A percentile compares a stretch with the other conserved stretches of the same genome.
Conservation (phyloP, 352 stramenopile genomes). For the Peronosclerospora sorghi region DNA sequence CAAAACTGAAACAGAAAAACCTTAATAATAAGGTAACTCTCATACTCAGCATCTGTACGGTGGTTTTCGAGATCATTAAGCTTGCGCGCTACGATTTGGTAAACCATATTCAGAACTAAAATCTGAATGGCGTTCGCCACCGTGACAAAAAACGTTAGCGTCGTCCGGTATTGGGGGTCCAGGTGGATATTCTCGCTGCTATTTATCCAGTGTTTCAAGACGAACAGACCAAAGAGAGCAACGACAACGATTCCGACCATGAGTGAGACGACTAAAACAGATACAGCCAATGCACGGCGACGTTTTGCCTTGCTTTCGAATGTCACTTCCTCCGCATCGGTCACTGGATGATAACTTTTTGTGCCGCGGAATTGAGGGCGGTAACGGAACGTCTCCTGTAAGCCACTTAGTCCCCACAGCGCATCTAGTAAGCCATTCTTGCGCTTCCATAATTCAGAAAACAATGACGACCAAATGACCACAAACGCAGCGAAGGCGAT, state of each 20-base stretch:
- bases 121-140: slow-evolving; percentile 84
- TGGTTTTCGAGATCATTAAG: slow-evolving; percentile 93
- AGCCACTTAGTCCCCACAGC: slow-evolving; percentile 73
- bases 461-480: slow-evolving; percentile 81
- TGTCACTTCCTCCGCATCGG: slow-evolving; percentile 49
- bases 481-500: slow-evolving; percentile 77
- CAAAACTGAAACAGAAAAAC: slow-evolving; percentile 97
- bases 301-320: slow-evolving; percentile 50
- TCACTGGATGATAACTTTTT: slow-evolving; percentile 59
- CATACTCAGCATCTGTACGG: slow-evolving; percentile 80
- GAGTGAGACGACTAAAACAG: slow-evolving; percentile 48
- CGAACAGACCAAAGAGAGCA: slow-evolving; percentile 43
- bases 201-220: slow-evolving; percentile 67
- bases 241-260: slow-evolving; percentile 71
- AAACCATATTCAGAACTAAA: slow-evolving; percentile 88
- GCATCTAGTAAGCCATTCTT: slow-evolving; percentile 79
- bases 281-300: slow-evolving; percentile 43
- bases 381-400: slow-evolving; percentile 59
- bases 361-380: slow-evolving; percentile 80
- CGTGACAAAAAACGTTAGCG: slow-evolving; percentile 39
- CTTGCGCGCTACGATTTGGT: slow-evolving; percentile 83
- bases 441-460: slow-evolving; percentile 84
- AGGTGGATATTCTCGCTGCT: slow-evolving; percentile 27
- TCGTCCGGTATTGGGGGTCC: slow-evolving; percentile 26
- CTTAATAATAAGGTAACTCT: slow-evolving; percentile 94